A percentile compares a stretch with the other conserved stretches of the same genome.
These are phyloP conservation scores for Claviceps paspali DNA, from an alignment of 2,329 filamentous ascomycete species.

Conservation along the genomic window DNA sequence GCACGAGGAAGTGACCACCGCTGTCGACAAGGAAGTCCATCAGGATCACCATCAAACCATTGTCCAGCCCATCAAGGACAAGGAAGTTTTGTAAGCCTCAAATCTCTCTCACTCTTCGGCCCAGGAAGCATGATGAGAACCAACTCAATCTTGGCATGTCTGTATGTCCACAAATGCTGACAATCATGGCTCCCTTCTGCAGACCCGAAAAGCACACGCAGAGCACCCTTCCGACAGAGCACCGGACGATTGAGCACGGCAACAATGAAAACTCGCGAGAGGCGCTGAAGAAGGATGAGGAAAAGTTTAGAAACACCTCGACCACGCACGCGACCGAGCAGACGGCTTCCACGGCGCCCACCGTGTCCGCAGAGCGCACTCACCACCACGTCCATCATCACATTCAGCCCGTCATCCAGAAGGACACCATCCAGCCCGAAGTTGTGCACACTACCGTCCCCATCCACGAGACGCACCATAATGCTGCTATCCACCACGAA, in stretches of 20 bases:
- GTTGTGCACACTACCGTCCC: constrained; percentile 59
- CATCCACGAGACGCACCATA: constrained; percentile 57
- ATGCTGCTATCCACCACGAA: constrained; percentile 48
- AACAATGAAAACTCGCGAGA: constrained; percentile 31
- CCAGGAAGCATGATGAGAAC: no score
- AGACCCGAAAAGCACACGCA: constrained; percentile 48
- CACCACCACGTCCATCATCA: constrained; percentile 45
- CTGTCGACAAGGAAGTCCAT: constrained; percentile 53
- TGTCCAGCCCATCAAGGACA: constrained; percentile 41
- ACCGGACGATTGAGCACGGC: constrained; percentile 46
- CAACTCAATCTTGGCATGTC: no score
- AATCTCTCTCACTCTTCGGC: no score
- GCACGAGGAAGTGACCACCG: constrained; percentile 47
- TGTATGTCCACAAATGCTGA: no score
- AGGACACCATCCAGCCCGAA: constrained; percentile 50
- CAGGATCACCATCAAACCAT: constrained; percentile 60
- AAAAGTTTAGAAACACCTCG: constrained; percentile 15
- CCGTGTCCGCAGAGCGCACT: constrained; percentile 15
- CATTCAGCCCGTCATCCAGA: constrained; percentile 56
- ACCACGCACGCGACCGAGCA: constrained; percentile 16
- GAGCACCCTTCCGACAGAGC: constrained; percentile 41
- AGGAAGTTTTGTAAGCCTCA: constrained; percentile 29
- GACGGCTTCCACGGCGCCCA: constrained; percentile 12
- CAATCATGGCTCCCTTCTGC: no score
- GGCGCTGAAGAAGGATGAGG: constrained; percentile 34